These are phyloP conservation scores for Aspergillus fructus DNA, from an alignment of 2,329 filamentous ascomycete genomes.

Conservation along the genomic window DNA sequence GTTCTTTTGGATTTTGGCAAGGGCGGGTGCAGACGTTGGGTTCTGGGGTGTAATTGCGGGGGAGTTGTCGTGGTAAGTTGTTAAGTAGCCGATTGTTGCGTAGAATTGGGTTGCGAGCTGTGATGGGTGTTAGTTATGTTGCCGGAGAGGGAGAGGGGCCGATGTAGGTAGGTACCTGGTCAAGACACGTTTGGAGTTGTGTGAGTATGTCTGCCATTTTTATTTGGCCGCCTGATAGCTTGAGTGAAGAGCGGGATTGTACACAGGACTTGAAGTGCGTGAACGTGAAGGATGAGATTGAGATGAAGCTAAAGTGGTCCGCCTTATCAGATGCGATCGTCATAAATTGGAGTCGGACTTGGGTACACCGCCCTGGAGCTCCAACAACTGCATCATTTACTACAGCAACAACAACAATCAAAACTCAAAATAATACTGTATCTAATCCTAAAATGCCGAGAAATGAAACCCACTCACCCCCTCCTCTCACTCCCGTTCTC, in stretches of 20 bases:
- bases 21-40: constrained; percentile 34
- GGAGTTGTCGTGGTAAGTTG: constrained; percentile 46
- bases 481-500: constrained; percentile 10
- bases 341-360: background rate
- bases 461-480: constrained; percentile 2
- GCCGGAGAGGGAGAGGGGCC: background rate
- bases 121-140: constrained; percentile 18
- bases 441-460: background rate
- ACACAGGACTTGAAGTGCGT: background rate
- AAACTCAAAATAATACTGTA: background rate
- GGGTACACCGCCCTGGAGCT: background rate
- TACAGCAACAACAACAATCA: background rate
- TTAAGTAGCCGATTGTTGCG: constrained; percentile 50
- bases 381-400: background rate
- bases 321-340: background rate
- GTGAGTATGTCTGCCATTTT: constrained; percentile 49
- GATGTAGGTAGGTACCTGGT: constrained; percentile 39
- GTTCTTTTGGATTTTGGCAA: constrained; percentile 45
- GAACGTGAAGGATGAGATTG: background rate
- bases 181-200: constrained; percentile 51
- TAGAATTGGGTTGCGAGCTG: constrained; percentile 53
- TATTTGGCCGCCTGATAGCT: background rate
- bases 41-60: constrained; percentile 34
- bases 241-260: background rate
- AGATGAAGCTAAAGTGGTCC: background rate